Evolutionary conservation across 2,329 filamentous ascomycete genomes (phyloP), one percentile per base, ranked within the genome.

Genomic region (Botrytis aclada): DNA sequence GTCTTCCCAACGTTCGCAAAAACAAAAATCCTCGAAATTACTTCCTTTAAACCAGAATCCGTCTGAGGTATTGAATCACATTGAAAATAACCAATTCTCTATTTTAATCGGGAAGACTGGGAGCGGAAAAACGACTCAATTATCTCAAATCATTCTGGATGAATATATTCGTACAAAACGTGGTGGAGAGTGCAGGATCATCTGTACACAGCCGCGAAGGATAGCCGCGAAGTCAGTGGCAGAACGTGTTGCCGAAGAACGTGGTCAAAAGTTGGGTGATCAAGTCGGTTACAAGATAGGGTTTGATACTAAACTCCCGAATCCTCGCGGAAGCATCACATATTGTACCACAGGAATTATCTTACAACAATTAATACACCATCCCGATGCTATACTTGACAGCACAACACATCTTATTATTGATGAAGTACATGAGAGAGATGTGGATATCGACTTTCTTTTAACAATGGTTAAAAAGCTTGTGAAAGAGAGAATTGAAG

Each of bases 51-150:
- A 85, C 83, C 92, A 91, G 67, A 97, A 98, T 84, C 88, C 94
- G 69, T 90, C 89, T 66, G 92, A 96, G 79, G 87, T 99, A 43
- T 90, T 98, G 75, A 88, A 96, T 77, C 95, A 95, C 20, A 92
- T 98, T 69, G 86, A 87, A 45, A 84, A 86, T 4, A 90, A 95
- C 78, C 90, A 97, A 81, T 93, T 98, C 71, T 97, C 93, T 3
- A 97, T 99, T 79, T 94, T 98, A 77, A 95, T 94, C 56, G 95
- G 95, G 75, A 95, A 98, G 83, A 98, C 95, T 3, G 95, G 95
- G 69, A 97, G 93, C 41, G 95, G 95, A 80, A 98, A 98, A 82
- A 97, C 93, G 69, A 98, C 95, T 0, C 96, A 99, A 82, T 95
- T 94, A 2, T 93, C 98, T 51, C 96, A 98, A 81, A 98, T 98